These are phyloP conservation scores for Hawksworthiomyces lignivorus DNA, from an alignment of 2,329 filamentous ascomycete genomes.

Conservation along the genomic window DNA sequence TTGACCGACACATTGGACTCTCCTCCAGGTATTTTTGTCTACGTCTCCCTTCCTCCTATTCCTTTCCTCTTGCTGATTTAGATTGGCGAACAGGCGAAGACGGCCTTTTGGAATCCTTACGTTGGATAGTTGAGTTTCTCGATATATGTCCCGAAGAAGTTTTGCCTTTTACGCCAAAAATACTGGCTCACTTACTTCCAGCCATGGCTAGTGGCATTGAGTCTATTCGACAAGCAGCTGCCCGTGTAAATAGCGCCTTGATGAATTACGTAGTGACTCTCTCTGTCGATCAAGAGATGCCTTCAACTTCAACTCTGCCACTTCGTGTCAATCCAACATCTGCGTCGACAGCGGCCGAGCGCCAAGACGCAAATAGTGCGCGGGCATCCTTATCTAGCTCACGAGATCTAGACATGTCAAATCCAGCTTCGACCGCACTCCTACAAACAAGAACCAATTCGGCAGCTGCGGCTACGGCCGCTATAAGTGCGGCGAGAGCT, in stretches of 20 bases:
- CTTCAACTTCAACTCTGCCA: slow-evolving; percentile 4
- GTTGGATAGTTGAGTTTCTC: slow-evolving; percentile 94
- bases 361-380: slow-evolving; percentile 39
- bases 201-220: slow-evolving; percentile 91
- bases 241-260: slow-evolving; percentile 79
- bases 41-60: slow-evolving; percentile 3
- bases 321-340: background rate
- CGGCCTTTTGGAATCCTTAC: slow-evolving; percentile 79
- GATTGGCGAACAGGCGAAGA: slow-evolving; percentile 56
- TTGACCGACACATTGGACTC: slow-evolving; percentile 83
- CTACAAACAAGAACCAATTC: slow-evolving; percentile 1
- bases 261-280: slow-evolving; percentile 93
- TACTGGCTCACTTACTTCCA: slow-evolving; percentile 84
- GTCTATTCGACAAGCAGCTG: slow-evolving; percentile 78
- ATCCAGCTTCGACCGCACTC: slow-evolving; percentile 34
- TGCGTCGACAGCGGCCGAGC: slow-evolving; percentile 23
- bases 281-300: slow-evolving; percentile 56
- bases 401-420: slow-evolving; percentile 45
- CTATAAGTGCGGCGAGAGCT: background rate
- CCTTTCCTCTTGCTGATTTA: too few species aligned
- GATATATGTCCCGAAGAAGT: slow-evolving; percentile 98
- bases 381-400: slow-evolving; percentile 46
- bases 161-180: slow-evolving; percentile 84
- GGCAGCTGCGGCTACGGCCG: slow-evolving; percentile 42
- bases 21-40: slow-evolving; percentile 51